phyloP scores from a whole-genome alignment of 139 green algal species.

The Tetradesmus lagerheimii region DNA sequence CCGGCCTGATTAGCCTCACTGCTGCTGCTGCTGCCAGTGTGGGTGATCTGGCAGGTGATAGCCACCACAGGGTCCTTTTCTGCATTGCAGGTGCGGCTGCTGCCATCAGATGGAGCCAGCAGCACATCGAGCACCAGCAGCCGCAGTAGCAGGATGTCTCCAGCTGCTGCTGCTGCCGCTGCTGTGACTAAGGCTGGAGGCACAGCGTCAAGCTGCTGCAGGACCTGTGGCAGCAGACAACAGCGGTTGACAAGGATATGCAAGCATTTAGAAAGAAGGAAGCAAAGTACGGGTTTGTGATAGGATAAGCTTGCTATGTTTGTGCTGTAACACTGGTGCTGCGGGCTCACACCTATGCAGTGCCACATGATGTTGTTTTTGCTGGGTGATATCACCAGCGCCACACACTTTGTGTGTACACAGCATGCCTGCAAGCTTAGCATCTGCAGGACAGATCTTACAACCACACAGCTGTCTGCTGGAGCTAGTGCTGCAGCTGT shows the following conservation, averaged over 20 bases:
- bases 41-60: slow-evolving; percentile 62
- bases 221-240: background rate
- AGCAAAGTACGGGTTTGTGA: background rate
- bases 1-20: background rate
- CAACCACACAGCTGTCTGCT: background rate
- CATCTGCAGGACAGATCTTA: no score
- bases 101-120: slow-evolving; percentile 61
- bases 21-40: slow-evolving; percentile 20
- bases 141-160: slow-evolving; percentile 68
- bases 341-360: no score
- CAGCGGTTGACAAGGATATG: background rate
- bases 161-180: slow-evolving; percentile 48
- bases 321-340: background rate
- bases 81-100: slow-evolving; percentile 26
- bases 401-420: no score
- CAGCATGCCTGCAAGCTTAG: no score
- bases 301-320: background rate
- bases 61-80: slow-evolving; percentile 72
- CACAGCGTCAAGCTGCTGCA: slow-evolving; percentile 16
- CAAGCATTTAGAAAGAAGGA: background rate
- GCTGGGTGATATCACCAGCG: no score
- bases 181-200: slow-evolving; percentile 22
- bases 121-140: slow-evolving; percentile 74
- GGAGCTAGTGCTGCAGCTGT: background rate
- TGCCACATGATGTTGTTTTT: no score